Conservation (phyloP, 305 asterid genomes). For the Lippia alba region DNA sequence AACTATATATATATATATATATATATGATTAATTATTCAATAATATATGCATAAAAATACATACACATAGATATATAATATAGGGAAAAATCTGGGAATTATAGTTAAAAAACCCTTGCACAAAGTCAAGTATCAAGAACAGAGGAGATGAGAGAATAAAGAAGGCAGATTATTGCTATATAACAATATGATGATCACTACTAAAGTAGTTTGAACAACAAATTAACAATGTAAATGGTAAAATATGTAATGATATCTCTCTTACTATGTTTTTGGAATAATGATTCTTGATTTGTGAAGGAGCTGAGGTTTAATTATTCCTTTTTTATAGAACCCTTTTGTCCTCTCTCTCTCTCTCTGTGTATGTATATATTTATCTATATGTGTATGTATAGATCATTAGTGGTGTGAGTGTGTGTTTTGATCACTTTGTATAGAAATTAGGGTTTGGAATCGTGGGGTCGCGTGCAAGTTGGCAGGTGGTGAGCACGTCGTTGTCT, state of each 20-base stretch:
- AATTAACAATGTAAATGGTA: conserved; percentile 6
- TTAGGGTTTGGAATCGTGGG: conserved; percentile 67
- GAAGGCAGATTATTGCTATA: conserved; percentile 26
- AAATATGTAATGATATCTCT: conserved; percentile 25
- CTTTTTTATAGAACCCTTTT: conserved; percentile 35
- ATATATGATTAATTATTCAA: conserved; percentile 3
- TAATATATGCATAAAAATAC: too few relatives aligned
- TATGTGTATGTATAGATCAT: conserved; percentile 16
- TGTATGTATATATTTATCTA: neutral
- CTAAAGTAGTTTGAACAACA: conserved; percentile 8
- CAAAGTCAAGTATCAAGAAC: conserved; percentile 37
- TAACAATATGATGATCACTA: neutral
- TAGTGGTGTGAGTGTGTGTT: conserved; percentile 14
- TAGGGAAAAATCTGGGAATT: conserved; percentile 12
- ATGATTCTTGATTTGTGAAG: conserved; percentile 32
- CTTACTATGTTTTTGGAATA: conserved; percentile 29
- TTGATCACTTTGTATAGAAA: conserved; percentile 15
- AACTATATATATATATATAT: neutral
- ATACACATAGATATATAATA: neutral
- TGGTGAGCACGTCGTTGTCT: conserved; percentile 58
- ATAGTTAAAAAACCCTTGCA: conserved; percentile 4
- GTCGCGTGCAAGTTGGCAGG: conserved; percentile 57
- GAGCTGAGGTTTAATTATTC: conserved; percentile 25
- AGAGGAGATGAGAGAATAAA: conserved; percentile 47
- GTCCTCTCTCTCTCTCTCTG: conserved; percentile 18